Evolutionary conservation across 2,329 filamentous ascomycete species (phyloP).

Genomic region (Fusarium cyanostomum): DNA sequence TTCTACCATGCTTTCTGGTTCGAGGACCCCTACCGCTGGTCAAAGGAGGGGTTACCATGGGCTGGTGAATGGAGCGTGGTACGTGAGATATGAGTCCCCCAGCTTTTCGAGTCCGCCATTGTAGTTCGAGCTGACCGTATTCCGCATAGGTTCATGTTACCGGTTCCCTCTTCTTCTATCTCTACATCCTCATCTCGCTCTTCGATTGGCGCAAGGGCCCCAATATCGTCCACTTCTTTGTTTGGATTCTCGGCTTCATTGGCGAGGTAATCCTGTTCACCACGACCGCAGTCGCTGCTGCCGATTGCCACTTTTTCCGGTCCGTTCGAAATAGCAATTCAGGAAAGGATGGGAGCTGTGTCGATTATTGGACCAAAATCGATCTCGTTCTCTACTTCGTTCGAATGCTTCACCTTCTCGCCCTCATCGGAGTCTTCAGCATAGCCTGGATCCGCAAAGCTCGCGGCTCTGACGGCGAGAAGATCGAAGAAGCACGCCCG

Average conservation of each 20-base stretch:
- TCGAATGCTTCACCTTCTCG: constrained; percentile 73
- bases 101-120: constrained; percentile 1
- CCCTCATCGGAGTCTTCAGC: constrained; percentile 62
- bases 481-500: constrained; percentile 52
- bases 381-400: constrained; percentile 74
- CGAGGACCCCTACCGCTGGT: constrained; percentile 52
- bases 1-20: constrained; percentile 74
- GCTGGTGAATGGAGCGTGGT: constrained; percentile 81
- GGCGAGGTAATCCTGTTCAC: constrained; percentile 79
- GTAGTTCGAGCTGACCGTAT: constrained; percentile 33
- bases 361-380: constrained; percentile 56
- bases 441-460: constrained; percentile 54
- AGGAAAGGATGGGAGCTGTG: constrained; percentile 43
- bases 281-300: constrained; percentile 75
- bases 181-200: constrained; percentile 85
- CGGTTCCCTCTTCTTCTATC: constrained; percentile 86
- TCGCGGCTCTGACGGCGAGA: constrained; percentile 49
- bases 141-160: constrained; percentile 79
- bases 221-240: constrained; percentile 78
- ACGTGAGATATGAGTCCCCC: constrained; percentile 50
- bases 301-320: constrained; percentile 69
- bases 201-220: constrained; percentile 86
- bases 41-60: constrained; percentile 67
- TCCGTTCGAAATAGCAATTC: constrained; percentile 43
- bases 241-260: constrained; percentile 78